Base-by-base conservation (phyloP, 2,329 filamentous ascomycete genomes). In the Aspergillus sp. region DNA sequence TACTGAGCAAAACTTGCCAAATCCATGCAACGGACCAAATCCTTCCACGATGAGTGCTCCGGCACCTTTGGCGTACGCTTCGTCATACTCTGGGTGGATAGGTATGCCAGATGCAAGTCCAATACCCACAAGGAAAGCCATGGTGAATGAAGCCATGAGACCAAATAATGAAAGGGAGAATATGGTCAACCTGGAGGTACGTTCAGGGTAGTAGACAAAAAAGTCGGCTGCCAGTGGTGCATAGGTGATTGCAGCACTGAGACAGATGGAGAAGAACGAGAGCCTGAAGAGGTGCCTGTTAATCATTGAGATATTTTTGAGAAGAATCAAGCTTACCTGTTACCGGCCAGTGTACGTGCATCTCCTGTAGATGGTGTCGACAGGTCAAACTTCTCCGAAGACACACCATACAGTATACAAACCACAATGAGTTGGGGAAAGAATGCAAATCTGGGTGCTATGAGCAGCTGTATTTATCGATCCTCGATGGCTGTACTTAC, bases 191-290 rank as follows among this genome's bases (percentile, higher is more conserved):
- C 71, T 65, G 11, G 76, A 71, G 9, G 78, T 72, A 49, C 69
- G 61, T 48, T 76, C 69, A 0, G 79, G 76, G 58, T 80, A 83
- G 62, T 85, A 86, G 42, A 85, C 81, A 52, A 85, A 83, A 58
- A 81, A 85, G 59, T 86, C 83, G 0, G 79, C 79, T n/a, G 77
- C 80, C 2, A 76, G 74, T 5, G 79, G 77, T 2, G 77, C 70
- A 59, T 84, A 87, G 1, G 81, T 83, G 42, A 85, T 76, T 6
- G 79, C 79, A 2, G 78, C 77, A 19, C 82, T 81, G 9, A 86
- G 70, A 51, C 79, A 85, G 37, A 88, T 70, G 8, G 79, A 83
- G 62, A 89, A 85, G 64, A 86, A 89, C 5, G 81, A 84, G 29
- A 88, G 67, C 34, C 67, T 69, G 12, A 27, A 11, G 37, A n/a